Evolutionary conservation across 2,329 filamentous ascomycete genomes (phyloP), one percentile per base, ranked within the genome.

Genomic region (Aspergillus hortae): DNA sequence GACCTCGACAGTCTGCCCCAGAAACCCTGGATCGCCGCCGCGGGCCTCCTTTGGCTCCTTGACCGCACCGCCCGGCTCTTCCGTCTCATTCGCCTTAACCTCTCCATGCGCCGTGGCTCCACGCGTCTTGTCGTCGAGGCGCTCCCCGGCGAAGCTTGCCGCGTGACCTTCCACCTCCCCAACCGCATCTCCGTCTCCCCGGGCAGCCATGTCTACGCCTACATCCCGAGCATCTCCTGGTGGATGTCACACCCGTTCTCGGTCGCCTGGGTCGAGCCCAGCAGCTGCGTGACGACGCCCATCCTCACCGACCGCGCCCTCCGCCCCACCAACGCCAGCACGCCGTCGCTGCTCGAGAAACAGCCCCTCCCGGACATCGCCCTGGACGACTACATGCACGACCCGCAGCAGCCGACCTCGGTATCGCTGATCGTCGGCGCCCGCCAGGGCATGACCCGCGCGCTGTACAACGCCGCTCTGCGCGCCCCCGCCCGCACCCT

Each of bases 361-460:
- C 65, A 71, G 61, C 47, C 60, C 35, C 48, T 57, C n/a, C n/a
- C 19, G 15, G 15, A 19, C 40, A 21, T 17, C 15, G 56, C 57
- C 19, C 51, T 66, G 9, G 64, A 67, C 33, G 49, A 60, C 23
- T 63, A 56, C 52, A 52, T 60, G 50, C 47, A 62, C 35, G 53
- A 52, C 49, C 53, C 35, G 21, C 54, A 63, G 32, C 54, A 63
- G 60, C 62, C 60, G 48, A 75, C 72, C 6, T 62, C 64, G 48
- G 74, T 86, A 59, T 81, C 79, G 33, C 76, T 87, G 48, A 76
- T 87, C 61, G 76, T 83, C 64, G 75, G 78, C 52, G 81, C 81
- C 40, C 78, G 80, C n/a, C 79, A 80, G n/a, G 84, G 84, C 55
- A 81, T 87, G 74, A 87, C 84, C 15, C 74, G 79, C 49, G 75